A percentile compares a stretch with the other conserved stretches of the same genome.
Evolutionary conservation across 176 grass and related monocot species (phyloP).

Genomic region (Chrysopogon serrulatus): DNA sequence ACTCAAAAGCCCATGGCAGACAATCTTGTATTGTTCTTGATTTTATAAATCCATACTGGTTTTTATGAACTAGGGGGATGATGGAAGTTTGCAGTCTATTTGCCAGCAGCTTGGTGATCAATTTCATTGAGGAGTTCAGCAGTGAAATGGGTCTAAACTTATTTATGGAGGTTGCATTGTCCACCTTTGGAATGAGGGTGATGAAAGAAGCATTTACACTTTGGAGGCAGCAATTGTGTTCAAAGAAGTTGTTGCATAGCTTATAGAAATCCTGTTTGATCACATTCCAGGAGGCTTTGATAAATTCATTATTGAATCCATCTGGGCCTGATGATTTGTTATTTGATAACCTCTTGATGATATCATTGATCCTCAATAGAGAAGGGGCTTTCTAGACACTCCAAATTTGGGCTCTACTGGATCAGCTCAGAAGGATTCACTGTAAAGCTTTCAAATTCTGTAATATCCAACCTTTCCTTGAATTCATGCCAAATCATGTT

Average conservation of each 20-base stretch:
- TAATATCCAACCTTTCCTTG: too few species aligned
- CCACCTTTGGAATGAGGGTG: fast-evolving
- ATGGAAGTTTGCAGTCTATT: fast-evolving
- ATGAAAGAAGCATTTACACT: background rate
- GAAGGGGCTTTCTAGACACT: too few species aligned
- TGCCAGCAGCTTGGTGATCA: background rate
- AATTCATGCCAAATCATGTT: too few species aligned
- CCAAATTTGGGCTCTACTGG: too few species aligned
- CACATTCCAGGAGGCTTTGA: fast-evolving
- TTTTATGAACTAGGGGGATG: fast-evolving
- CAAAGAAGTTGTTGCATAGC: fast-evolving
- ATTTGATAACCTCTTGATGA: fast-evolving
- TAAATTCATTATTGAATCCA: background rate
- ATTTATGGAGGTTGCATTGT: fast-evolving
- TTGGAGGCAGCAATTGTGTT: fast-evolving
- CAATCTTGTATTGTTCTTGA: background rate
- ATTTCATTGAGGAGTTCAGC: background rate
- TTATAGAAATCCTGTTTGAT: background rate
- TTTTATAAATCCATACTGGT: background rate
- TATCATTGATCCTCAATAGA: too few species aligned
- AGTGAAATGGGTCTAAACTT: background rate
- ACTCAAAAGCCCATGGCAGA: background rate
- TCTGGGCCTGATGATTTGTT: background rate
- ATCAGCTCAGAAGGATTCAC: too few species aligned
- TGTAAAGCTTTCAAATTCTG: too few species aligned